Conservation (phyloP, 257 asterid genomes). For the Gynochthodes officinalis region DNA sequence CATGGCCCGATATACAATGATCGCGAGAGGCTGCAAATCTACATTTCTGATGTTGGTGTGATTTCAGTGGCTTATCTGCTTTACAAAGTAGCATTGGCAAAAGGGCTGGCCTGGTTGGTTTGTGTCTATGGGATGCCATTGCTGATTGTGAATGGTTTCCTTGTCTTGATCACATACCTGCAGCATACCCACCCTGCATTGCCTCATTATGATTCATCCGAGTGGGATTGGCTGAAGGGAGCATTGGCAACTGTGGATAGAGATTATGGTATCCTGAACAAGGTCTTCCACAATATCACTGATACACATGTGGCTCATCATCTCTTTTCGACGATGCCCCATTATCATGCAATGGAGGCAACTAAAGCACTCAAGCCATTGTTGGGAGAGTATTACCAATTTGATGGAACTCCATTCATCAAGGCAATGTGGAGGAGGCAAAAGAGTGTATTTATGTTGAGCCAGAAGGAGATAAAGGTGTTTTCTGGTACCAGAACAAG, state of each 20-base stretch:
- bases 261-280: conserved; percentile 55
- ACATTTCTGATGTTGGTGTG: conserved; percentile 52
- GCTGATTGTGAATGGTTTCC: conserved; percentile 49
- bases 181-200: conserved; percentile 69
- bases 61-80: conserved; percentile 33
- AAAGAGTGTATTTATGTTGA: conserved; percentile 54
- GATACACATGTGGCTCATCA: conserved; percentile 69
- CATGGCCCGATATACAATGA: conserved; percentile 58
- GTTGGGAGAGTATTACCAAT: conserved; percentile 48
- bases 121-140: conserved; percentile 46
- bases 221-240: conserved; percentile 75
- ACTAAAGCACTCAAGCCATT: conserved; percentile 56
- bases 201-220: conserved; percentile 61
- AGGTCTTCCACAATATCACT: conserved; percentile 58
- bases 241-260: conserved; percentile 67
- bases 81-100: conserved; percentile 33
- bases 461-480: conserved; percentile 48
- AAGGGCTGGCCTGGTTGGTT: conserved; percentile 49
- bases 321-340: conserved; percentile 64
- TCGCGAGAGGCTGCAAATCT: conserved; percentile 54
- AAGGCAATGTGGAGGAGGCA: conserved; percentile 70
- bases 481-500: conserved; percentile 60
- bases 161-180: conserved; percentile 54
- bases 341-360: conserved; percentile 66
- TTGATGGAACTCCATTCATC: conserved; percentile 45